phyloP scores from a whole-genome alignment of 1,139 yeast genomes.

The Magnusiomyces fungicola region DNA sequence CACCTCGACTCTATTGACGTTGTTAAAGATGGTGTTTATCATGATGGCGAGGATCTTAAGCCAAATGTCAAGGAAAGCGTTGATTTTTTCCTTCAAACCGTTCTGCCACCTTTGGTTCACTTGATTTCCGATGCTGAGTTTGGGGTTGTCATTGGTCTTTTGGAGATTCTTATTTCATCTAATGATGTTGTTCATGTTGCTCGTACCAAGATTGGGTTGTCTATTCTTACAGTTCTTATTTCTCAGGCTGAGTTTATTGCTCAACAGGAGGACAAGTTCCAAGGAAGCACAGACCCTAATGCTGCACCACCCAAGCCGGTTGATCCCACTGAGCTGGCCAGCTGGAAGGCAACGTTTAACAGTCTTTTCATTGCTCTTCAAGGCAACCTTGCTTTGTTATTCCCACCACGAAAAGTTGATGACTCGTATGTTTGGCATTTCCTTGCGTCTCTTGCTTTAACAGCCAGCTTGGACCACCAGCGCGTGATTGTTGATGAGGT shows the following conservation, averaged over 20 bases:
- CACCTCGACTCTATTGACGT: constrained; percentile 78
- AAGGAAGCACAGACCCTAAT: constrained; percentile 18
- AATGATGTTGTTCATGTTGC: constrained; percentile 58
- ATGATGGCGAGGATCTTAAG: constrained; percentile 45
- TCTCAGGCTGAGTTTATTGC: constrained; percentile 89
- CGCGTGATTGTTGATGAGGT: constrained; percentile 92
- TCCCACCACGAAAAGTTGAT: constrained; percentile 71
- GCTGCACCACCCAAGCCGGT: constrained; percentile 4
- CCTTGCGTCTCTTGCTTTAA: constrained; percentile 85
- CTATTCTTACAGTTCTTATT: constrained; percentile 77
- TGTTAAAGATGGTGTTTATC: constrained; percentile 70
- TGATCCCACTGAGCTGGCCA: constrained; percentile 44
- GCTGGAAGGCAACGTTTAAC: constrained; percentile 82
- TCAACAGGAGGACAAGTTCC: constrained; percentile 56
- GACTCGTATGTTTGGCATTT: constrained; percentile 96
- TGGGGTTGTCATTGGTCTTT: constrained; percentile 73
- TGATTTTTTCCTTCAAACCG: constrained; percentile 74
- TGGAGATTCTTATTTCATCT: constrained; percentile 58
- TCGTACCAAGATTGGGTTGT: constrained; percentile 78
- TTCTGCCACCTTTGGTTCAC: constrained; percentile 78
- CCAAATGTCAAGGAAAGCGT: constrained; percentile 53
- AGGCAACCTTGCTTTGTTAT: constrained; percentile 67
- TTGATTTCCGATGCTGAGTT: constrained; percentile 78
- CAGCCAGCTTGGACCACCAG: constrained; percentile 90
- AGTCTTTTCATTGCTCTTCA: constrained; percentile 72